These are phyloP conservation scores for Trichosporon ovoides DNA, from an alignment of 1,284 basidiomycete genomes.

Conservation along the genomic window DNA sequence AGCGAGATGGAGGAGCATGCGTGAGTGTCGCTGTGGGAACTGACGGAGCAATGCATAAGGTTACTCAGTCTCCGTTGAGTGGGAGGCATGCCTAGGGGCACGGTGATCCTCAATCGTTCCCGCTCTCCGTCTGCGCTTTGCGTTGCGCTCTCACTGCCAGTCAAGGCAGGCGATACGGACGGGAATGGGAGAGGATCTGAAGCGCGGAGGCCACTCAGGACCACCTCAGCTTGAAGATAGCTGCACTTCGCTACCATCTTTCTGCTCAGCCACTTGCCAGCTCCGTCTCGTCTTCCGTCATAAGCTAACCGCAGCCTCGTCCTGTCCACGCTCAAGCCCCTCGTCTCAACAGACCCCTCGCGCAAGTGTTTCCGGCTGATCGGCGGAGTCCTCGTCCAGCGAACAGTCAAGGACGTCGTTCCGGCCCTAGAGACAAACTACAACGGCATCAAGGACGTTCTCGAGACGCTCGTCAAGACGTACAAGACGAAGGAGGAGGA, in stretches of 20 bases:
- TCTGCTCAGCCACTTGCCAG: too few relatives aligned
- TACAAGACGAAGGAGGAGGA: slow-evolving; percentile 83
- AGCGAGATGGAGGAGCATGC: slow-evolving; percentile 84
- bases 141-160: too few relatives aligned
- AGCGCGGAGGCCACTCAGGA: too few relatives aligned
- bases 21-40: slow-evolving; percentile 40
- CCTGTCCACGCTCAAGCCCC: slow-evolving; percentile 69
- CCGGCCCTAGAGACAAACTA: slow-evolving; percentile 80
- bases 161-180: too few relatives aligned
- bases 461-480: slow-evolving; percentile 69
- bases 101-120: too few relatives aligned
- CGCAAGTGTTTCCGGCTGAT: slow-evolving; percentile 96
- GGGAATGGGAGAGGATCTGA: too few relatives aligned
- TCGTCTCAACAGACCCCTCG: slow-evolving; percentile 69
- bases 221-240: too few relatives aligned
- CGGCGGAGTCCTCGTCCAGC: slow-evolving; percentile 90
- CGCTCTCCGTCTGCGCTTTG: too few relatives aligned
- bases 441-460: slow-evolving; percentile 77
- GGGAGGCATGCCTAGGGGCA: too few relatives aligned
- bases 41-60: not conserved
- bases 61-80: too few relatives aligned
- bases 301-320: slow-evolving; percentile 63
- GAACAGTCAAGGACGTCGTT: slow-evolving; percentile 91
- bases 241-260: too few relatives aligned
- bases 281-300: not conserved